phyloP scores from a whole-genome alignment of 106 monocot genomes.

The Amphibolis antarctica region DNA sequence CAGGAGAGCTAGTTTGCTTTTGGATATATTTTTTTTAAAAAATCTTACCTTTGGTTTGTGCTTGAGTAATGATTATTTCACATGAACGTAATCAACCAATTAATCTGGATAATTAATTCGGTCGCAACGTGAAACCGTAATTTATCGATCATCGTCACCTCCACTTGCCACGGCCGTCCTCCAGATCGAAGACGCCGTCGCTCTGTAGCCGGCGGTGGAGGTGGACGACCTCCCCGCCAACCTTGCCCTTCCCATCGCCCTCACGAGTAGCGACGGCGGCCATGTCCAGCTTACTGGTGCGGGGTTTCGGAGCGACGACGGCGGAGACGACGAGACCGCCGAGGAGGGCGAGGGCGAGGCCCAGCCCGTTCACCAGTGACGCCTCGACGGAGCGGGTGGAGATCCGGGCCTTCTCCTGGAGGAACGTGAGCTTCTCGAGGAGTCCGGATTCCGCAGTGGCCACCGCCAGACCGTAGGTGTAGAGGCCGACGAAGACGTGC shows the following conservation, averaged over 20 bases:
- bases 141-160: not conserved
- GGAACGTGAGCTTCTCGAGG: constrained; percentile 60
- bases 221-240: not conserved
- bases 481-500: constrained; percentile 48
- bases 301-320: constrained; percentile 23
- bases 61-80: no score
- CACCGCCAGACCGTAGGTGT: constrained; percentile 48
- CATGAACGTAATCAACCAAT: no score
- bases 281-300: not conserved
- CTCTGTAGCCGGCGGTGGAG: not conserved
- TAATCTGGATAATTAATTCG: no score
- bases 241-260: not conserved
- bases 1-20: no score
- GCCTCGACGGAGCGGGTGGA: constrained; percentile 22
- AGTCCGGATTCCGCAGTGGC: constrained; percentile 61
- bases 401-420: constrained; percentile 21
- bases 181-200: not conserved
- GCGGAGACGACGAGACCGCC: constrained; percentile 39
- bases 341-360: constrained; percentile 38
- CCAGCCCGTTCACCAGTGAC: constrained; percentile 36
- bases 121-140: no score
- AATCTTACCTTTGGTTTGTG: no score
- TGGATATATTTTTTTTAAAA: no score
- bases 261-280: not conserved
- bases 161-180: not conserved